Evolutionary conservation across 23 red algal genomes (phyloP).

Genomic region (Chondrus crispus): DNA sequence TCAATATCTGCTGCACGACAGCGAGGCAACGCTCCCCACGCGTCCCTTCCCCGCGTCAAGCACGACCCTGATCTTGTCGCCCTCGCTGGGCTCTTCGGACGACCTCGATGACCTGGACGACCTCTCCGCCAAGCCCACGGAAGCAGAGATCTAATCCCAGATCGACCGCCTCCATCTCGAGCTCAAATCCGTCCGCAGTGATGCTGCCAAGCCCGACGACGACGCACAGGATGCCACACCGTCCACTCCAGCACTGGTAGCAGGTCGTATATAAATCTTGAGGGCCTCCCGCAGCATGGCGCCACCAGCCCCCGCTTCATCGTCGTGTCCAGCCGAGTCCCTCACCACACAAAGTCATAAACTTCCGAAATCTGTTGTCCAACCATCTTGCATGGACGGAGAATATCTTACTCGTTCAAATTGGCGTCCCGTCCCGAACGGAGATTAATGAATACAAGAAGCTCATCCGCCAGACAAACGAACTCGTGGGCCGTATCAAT

Average conservation of each 20-base stretch:
- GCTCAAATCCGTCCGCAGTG: slow-evolving; percentile 60
- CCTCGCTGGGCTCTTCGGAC: too few species aligned
- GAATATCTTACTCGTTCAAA: slow-evolving; percentile 81
- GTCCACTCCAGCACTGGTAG: slow-evolving; percentile 29
- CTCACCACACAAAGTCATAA: slow-evolving; percentile 85
- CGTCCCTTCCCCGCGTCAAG: too few species aligned
- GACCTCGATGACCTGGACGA: slow-evolving; percentile 45
- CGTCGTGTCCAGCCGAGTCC: slow-evolving; percentile 92
- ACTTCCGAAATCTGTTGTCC: slow-evolving; percentile 82
- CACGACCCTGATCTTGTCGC: too few species aligned
- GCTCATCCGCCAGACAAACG: slow-evolving; percentile 70
- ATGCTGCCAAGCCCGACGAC: slow-evolving; percentile 24
- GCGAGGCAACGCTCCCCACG: too few species aligned
- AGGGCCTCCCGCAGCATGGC: background rate
- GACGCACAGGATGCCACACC: background rate
- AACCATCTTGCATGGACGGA: slow-evolving; percentile 75
- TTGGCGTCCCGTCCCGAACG: slow-evolving; percentile 73
- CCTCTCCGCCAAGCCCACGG: slow-evolving; percentile 36
- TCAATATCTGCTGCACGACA: too few species aligned
- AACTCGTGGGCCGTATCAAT: slow-evolving; percentile 95
- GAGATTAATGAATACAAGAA: slow-evolving; percentile 84
- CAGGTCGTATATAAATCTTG: slow-evolving; percentile 38
- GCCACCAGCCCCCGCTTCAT: slow-evolving; percentile 46
- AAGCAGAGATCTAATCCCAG: slow-evolving; percentile 75
- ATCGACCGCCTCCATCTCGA: slow-evolving; percentile 80